Conservation (phyloP, 768 basidiomycete genomes). For the Phaeotremella skinneri region DNA sequence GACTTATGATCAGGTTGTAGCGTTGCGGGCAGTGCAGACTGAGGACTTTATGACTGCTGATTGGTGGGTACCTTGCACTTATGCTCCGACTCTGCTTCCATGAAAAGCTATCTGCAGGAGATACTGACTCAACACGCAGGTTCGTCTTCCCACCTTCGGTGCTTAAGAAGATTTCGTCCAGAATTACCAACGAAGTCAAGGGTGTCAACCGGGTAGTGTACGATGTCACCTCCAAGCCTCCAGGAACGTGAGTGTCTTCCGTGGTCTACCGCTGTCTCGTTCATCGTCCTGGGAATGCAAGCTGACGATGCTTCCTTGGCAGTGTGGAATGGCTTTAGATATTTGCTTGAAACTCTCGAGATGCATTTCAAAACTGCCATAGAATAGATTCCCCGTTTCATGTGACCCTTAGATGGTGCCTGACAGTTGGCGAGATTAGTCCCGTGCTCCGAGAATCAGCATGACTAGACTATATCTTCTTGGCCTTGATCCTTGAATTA, state of each 20-base stretch:
- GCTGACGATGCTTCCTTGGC: background rate
- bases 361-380: background rate
- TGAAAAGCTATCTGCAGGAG: too few species aligned
- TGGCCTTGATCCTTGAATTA: constrained; percentile 18
- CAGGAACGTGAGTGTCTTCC: constrained; percentile 59
- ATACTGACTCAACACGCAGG: constrained; percentile 60
- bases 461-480: too few species aligned
- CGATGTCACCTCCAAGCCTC: constrained; percentile 96
- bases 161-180: constrained; percentile 83
- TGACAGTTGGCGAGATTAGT: background rate
- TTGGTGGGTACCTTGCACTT: constrained; percentile 72
- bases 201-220: constrained; percentile 92
- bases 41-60: constrained; percentile 99
- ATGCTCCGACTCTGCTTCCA: too few species aligned
- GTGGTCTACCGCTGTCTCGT: background rate
- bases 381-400: background rate
- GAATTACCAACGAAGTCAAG: constrained; percentile 91
- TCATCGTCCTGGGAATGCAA: background rate
- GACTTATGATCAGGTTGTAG: constrained; percentile 97
- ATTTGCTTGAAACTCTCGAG: background rate
- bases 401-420: background rate
- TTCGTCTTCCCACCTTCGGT: constrained; percentile 93
- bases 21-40: constrained; percentile 89
- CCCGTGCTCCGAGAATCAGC: too few species aligned
- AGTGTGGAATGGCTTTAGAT: constrained; percentile 41